Evolutionary conservation across 1,284 basidiomycete genomes (phyloP).

Genomic region (Ustilago tritici): DNA sequence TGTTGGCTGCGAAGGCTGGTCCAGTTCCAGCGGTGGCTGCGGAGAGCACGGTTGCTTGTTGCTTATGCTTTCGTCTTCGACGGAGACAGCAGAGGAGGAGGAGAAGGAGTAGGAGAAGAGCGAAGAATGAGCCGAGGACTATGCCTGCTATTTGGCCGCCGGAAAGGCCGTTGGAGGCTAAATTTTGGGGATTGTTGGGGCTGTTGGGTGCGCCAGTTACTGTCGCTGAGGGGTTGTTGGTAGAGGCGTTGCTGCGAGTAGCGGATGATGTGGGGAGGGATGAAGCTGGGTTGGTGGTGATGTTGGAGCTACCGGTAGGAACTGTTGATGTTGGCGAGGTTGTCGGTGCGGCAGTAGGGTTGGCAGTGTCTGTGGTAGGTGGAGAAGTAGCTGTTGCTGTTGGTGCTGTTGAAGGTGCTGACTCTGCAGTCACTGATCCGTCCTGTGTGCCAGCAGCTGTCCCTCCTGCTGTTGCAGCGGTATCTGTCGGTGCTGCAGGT

Average conservation of each 20-base stretch:
- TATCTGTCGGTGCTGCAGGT: constrained; percentile 1
- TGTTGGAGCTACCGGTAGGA: not conserved
- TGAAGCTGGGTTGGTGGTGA: not conserved
- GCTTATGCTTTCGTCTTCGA: constrained; percentile 27
- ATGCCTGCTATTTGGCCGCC: constrained; percentile 61
- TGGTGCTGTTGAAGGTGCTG: constrained; percentile 10
- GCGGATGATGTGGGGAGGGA: not conserved
- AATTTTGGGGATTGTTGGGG: constrained; percentile 8
- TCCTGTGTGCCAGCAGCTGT: constrained; percentile 8
- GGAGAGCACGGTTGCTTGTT: constrained; percentile 21
- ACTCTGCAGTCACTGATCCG: constrained; percentile 16
- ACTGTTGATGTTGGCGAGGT: not conserved
- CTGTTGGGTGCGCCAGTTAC: constrained; percentile 21
- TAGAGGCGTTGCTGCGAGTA: not conserved
- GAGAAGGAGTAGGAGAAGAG: constrained; percentile 46
- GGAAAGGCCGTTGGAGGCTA: constrained; percentile 23
- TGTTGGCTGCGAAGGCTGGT: constrained; percentile 11
- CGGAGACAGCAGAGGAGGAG: constrained; percentile 44
- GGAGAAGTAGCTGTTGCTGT: not conserved
- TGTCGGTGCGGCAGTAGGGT: constrained; percentile 1
- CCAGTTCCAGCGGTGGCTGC: constrained; percentile 29
- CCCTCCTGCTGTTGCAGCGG: constrained; percentile 1
- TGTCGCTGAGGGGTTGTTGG: constrained; percentile 24
- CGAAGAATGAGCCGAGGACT: constrained; percentile 50
- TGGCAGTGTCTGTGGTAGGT: not conserved